These are phyloP conservation scores for Corinectria fuckeliana DNA, from an alignment of 2,329 filamentous ascomycete species.

Conservation along the genomic window DNA sequence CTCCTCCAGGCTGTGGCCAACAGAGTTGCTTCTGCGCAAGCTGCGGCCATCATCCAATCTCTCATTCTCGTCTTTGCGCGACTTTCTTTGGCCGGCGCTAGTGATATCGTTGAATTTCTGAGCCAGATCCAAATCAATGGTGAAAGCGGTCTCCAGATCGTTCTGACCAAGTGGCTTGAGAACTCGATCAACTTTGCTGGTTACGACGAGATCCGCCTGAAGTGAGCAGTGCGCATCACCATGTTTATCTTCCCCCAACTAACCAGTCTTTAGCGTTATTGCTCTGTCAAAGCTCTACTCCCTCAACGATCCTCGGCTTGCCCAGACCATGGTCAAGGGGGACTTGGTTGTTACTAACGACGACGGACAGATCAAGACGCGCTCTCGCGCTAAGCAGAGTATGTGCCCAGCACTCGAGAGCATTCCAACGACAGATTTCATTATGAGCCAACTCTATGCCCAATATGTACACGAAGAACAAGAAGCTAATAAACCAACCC, in stretches of 20 bases:
- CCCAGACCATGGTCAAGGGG: slow-evolving; percentile 85
- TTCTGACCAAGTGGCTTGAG: slow-evolving; percentile 94
- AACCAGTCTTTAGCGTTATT: slow-evolving; percentile 70
- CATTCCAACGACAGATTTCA: slow-evolving; percentile 25
- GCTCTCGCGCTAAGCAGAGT: slow-evolving; percentile 87
- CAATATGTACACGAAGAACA: slow-evolving; percentile 25
- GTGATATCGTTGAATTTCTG: slow-evolving; percentile 91
- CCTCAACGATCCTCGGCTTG: slow-evolving; percentile 80
- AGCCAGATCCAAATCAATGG: slow-evolving; percentile 81
- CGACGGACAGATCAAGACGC: slow-evolving; percentile 84
- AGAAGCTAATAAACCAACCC: slow-evolving; percentile 36
- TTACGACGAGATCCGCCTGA: slow-evolving; percentile 96
- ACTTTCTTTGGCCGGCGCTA: slow-evolving; percentile 81
- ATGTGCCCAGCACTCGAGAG: slow-evolving; percentile 42
- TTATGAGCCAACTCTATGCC: slow-evolving; percentile 29
- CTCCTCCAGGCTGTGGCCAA: slow-evolving; percentile 88
- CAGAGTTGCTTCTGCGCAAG: slow-evolving; percentile 80
- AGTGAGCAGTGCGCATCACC: slow-evolving; percentile 62
- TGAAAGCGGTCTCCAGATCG: slow-evolving; percentile 84
- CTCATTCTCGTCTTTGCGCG: slow-evolving; percentile 94
- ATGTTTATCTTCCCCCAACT: slow-evolving; percentile 29
- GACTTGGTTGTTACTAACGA: slow-evolving; percentile 84
- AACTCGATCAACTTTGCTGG: slow-evolving; percentile 98
- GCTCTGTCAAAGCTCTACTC: slow-evolving; percentile 91
- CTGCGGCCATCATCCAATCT: slow-evolving; percentile 92